Conservation (phyloP, 805 yeast species). For the Blastobotrys chiropterorum region DNA sequence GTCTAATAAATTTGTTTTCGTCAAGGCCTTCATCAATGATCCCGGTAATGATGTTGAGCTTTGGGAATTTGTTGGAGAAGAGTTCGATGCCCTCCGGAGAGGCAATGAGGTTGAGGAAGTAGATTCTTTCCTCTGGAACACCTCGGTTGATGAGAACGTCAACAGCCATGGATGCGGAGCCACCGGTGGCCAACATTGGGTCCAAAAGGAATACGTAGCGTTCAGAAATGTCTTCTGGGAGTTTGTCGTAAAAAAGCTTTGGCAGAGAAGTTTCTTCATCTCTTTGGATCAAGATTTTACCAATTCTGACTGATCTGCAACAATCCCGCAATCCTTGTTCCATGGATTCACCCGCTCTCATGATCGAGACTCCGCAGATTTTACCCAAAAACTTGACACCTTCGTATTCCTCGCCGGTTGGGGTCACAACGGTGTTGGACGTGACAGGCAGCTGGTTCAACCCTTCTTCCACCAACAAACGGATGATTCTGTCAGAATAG, state of each 20-base stretch:
- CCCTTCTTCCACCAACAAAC: constrained; percentile 92
- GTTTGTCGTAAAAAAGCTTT: constrained; percentile 83
- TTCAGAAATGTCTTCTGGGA: constrained; percentile 85
- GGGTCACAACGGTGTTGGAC: constrained; percentile 60
- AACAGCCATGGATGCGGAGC: constrained; percentile 95
- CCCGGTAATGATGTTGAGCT: constrained; percentile 86
- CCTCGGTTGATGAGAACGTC: constrained; percentile 85
- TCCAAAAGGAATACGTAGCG: constrained; percentile 88
- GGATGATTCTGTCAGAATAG: constrained; percentile 89
- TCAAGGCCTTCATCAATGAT: constrained; percentile 84
- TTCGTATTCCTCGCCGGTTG: constrained; percentile 53
- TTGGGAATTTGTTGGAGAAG: constrained; percentile 74
- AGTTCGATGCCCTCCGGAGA: constrained; percentile 89
- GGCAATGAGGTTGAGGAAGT: constrained; percentile 85
- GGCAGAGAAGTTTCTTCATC: constrained; percentile 97
- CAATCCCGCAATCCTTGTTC: constrained; percentile 97
- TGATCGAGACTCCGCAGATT: constrained; percentile 96
- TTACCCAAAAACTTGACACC: constrained; percentile 85
- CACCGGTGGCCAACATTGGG: constrained; percentile 99
- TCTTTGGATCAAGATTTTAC: constrained; percentile 93
- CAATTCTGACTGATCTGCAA: constrained; percentile 92
- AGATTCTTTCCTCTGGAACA: constrained; percentile 78
- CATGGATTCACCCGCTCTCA: constrained; percentile 99
- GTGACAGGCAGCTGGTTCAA: constrained; percentile 90
- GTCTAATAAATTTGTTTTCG: constrained; percentile 77